phyloP scores from a whole-genome alignment of 2,329 filamentous ascomycete species.

The Exophiala alcalophila region DNA sequence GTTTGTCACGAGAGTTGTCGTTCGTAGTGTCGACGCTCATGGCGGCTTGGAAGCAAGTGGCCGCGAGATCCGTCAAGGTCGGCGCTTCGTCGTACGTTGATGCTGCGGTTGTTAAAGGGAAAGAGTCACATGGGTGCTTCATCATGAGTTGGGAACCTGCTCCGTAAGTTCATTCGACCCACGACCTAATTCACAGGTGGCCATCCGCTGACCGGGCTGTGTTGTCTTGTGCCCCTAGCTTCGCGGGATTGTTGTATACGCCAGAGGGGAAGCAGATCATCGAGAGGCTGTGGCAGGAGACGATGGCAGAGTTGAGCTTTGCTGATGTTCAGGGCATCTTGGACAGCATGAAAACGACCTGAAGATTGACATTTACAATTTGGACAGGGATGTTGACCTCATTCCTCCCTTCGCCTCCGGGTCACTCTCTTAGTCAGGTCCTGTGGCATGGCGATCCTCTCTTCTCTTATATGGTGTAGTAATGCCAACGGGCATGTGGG shows the following conservation, averaged over 20 bases:
- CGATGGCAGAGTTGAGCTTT: slow-evolving; percentile 28
- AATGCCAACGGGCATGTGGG: too few relatives aligned
- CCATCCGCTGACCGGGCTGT: neutral
- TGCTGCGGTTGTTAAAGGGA: slow-evolving; percentile 46
- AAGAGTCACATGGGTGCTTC: slow-evolving; percentile 53
- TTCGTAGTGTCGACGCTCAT: slow-evolving; percentile 14
- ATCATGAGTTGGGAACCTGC: slow-evolving; percentile 49
- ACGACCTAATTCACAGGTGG: too few relatives aligned
- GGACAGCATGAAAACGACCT: slow-evolving; percentile 10
- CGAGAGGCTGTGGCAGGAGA: slow-evolving; percentile 40
- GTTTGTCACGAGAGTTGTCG: slow-evolving; percentile 37
- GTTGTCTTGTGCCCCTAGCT: slow-evolving; percentile 33
- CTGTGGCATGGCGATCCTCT: too few relatives aligned
- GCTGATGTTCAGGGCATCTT: slow-evolving; percentile 19
- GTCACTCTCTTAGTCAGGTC: too few relatives aligned
- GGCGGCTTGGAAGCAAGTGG: slow-evolving; percentile 30
- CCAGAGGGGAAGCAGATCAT: slow-evolving; percentile 36
- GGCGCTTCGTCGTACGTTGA: slow-evolving; percentile 51
- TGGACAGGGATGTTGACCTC: too few relatives aligned
- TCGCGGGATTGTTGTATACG: slow-evolving; percentile 30
- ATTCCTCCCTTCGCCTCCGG: too few relatives aligned
- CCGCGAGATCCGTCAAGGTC: slow-evolving; percentile 36
- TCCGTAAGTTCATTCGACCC: slow-evolving; percentile 43
- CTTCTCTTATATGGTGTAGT: too few relatives aligned
- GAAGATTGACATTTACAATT: too few relatives aligned